phyloP scores from a whole-genome alignment of 306 rosid genomes.

The Vicia villosa region DNA sequence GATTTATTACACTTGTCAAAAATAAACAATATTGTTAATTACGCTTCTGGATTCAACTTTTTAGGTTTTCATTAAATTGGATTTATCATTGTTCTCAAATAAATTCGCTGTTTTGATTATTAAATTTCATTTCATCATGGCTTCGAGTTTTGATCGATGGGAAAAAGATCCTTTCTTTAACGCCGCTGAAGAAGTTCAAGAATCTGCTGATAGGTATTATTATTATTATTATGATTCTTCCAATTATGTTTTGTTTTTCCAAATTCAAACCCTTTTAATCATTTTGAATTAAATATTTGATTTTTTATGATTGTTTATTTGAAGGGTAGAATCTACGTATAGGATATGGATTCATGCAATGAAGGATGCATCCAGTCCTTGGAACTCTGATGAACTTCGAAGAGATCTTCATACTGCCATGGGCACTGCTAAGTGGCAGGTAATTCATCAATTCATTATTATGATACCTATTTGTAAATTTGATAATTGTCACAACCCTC shows the following conservation, averaged over 20 bases:
- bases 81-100: no score
- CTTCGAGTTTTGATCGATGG: slow-evolving; percentile 91
- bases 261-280: not conserved
- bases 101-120: no score
- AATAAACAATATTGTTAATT: no score
- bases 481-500: not conserved
- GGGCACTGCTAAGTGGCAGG: slow-evolving; percentile 99
- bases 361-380: slow-evolving; percentile 57
- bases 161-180: slow-evolving; percentile 94
- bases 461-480: not conserved
- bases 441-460: slow-evolving; percentile 29
- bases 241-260: not conserved
- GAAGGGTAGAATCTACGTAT: slow-evolving; percentile 88
- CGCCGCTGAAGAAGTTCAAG: slow-evolving; percentile 97
- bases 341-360: slow-evolving; percentile 76
- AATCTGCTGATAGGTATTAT: slow-evolving; percentile 86
- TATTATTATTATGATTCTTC: not conserved
- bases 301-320: slow-evolving; percentile 23
- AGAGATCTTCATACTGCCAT: slow-evolving; percentile 83
- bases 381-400: slow-evolving; percentile 68
- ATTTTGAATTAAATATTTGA: slow-evolving; percentile 18
- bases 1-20: no score
- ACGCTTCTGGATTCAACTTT: not conserved
- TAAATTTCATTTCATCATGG: slow-evolving; percentile 53
- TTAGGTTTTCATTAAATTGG: not conserved